These are phyloP conservation scores for Trichoderma polysporum DNA, from an alignment of 2,329 filamentous ascomycete species.

Conservation along the genomic window DNA sequence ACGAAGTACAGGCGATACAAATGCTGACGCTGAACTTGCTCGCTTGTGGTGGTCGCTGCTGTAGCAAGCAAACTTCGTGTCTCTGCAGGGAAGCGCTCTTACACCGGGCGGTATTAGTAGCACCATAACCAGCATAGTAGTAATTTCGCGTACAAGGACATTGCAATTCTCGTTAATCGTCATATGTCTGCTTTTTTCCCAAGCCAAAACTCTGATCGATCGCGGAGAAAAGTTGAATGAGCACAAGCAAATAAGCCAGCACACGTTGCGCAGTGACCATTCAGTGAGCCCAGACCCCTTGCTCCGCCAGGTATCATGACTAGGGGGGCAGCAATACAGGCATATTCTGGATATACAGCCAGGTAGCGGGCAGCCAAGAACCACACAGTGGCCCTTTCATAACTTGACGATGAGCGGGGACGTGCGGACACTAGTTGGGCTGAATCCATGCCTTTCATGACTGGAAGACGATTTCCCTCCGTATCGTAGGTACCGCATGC, in stretches of 20 bases:
- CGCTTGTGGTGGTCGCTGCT: not conserved
- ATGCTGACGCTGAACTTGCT: not conserved
- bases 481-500: constrained; percentile 10
- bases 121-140: not conserved
- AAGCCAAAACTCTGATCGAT: constrained; percentile 12
- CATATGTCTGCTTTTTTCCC: not conserved
- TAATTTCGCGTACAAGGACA: not conserved
- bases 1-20: not conserved
- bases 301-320: constrained; percentile 1
- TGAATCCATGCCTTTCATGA: not conserved
- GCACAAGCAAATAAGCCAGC: not conserved
- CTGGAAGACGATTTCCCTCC: constrained; percentile 7
- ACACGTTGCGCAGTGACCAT: constrained; percentile 7
- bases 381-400: constrained; percentile 9
- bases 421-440: constrained; percentile 5
- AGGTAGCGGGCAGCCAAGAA: not conserved
- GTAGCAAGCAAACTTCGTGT: not conserved
- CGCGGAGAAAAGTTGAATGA: constrained; percentile 6
- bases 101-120: not conserved
- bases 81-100: not conserved
- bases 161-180: constrained; percentile 10
- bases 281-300: constrained; percentile 4
- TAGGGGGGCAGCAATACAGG: not conserved
- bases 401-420: not conserved
- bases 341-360: not conserved